A percentile compares a stretch with the other conserved stretches of the same genome.
Conservation (phyloP, 805 yeast species). For the Debaryomyces maramus region DNA sequence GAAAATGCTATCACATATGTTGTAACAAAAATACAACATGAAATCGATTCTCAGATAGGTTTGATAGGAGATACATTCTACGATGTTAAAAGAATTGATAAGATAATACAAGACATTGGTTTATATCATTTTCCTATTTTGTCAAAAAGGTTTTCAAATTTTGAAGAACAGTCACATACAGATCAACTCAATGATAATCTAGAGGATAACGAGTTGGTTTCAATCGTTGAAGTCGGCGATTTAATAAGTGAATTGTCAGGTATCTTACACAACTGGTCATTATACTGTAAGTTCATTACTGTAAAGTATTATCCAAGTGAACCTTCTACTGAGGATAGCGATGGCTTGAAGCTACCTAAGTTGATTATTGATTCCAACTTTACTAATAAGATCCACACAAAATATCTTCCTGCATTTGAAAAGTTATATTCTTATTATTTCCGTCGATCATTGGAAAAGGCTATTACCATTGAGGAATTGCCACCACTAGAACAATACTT, state of each 20-base stretch:
- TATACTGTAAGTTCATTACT: constrained; percentile 71
- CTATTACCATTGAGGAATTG: constrained; percentile 74
- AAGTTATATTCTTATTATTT: constrained; percentile 63
- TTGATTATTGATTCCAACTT: constrained; percentile 56
- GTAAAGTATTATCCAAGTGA: constrained; percentile 60
- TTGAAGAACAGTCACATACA: constrained; percentile 9
- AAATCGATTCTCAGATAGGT: constrained; percentile 91
- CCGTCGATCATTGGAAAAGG: constrained; percentile 76
- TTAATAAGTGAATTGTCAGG: constrained; percentile 68
- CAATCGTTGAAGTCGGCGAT: constrained; percentile 67
- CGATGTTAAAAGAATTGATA: constrained; percentile 65
- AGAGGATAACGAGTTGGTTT: constrained; percentile 34
- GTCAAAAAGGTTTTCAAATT: constrained; percentile 13
- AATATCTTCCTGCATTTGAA: constrained; percentile 64
- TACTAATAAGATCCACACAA: constrained; percentile 51
- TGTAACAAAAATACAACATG: constrained; percentile 73
- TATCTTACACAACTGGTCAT: constrained; percentile 82
- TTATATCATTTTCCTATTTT: constrained; percentile 44
- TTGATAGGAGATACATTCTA: constrained; percentile 82
- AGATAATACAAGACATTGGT: constrained; percentile 53
- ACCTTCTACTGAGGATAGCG: constrained; percentile 9
- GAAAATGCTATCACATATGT: constrained; percentile 60
- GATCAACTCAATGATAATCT: constrained; percentile 30
- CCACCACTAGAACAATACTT: constrained; percentile 51
- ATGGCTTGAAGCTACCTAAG: constrained; percentile 44